These are phyloP conservation scores for Blastocystis sp. DNA, from an alignment of 352 stramenopile genomes.

Conservation along the genomic window DNA sequence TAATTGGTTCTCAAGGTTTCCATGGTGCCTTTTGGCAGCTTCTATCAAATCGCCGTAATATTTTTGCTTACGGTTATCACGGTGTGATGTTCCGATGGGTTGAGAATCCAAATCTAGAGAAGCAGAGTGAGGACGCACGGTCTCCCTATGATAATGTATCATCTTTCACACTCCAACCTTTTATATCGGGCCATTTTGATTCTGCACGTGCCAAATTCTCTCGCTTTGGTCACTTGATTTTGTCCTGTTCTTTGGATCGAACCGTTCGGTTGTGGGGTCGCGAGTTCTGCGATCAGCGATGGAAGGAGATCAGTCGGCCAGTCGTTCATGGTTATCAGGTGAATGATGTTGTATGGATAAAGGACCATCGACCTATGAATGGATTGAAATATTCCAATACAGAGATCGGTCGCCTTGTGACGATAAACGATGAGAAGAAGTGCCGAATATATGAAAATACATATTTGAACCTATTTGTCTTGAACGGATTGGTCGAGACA, in stretches of 20 bases:
- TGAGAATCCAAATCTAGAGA: background rate
- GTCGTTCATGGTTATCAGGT: slow-evolving; percentile 43
- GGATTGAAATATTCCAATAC: background rate
- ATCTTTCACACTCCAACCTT: background rate
- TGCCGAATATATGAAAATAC: slow-evolving; percentile 1
- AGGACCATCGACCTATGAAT: background rate
- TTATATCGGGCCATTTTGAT: background rate
- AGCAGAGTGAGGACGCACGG: background rate
- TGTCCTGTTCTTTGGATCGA: background rate
- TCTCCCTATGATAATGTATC: background rate
- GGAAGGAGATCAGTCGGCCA: background rate
- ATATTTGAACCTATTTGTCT: slow-evolving; percentile 24
- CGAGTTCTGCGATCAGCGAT: background rate
- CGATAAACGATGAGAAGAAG: slow-evolving; percentile 51
- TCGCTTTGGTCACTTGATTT: background rate
- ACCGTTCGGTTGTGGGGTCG: slow-evolving; percentile 32
- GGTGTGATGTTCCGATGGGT: slow-evolving; percentile 40
- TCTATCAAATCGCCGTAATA: background rate
- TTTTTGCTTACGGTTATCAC: slow-evolving; percentile 34
- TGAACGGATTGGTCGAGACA: background rate
- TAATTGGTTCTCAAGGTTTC: slow-evolving; percentile 51
- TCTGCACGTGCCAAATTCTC: background rate
- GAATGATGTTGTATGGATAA: background rate
- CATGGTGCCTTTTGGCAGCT: slow-evolving; percentile 3
- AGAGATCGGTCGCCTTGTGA: slow-evolving; percentile 1